These are phyloP conservation scores for Blastomyces gilchristii DNA, from an alignment of 2,329 filamentous ascomycete genomes.

Conservation along the genomic window DNA sequence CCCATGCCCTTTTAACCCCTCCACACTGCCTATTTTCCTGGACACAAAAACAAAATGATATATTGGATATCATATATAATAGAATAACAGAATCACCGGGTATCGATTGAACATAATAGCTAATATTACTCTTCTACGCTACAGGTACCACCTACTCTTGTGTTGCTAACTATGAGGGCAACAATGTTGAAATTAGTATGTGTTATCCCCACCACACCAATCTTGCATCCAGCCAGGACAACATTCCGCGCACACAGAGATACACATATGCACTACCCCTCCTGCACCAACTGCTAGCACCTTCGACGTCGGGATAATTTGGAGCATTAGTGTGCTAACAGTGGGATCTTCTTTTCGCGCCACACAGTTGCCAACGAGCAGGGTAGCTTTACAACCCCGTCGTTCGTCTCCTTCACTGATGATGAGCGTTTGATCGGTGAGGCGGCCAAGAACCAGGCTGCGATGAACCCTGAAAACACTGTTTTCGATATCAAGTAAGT, in stretches of 20 bases:
- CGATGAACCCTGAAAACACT: slow-evolving; percentile 97
- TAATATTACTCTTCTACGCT: slow-evolving; percentile 10
- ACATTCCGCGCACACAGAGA: slow-evolving; percentile 7
- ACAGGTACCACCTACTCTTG: slow-evolving; percentile 98
- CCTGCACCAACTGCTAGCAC: not conserved
- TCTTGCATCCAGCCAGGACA: not conserved
- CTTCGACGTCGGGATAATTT: not conserved
- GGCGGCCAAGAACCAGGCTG: slow-evolving; percentile 99
- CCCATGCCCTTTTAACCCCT: not conserved
- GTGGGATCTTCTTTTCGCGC: slow-evolving; percentile 9
- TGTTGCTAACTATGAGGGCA: slow-evolving; percentile 98
- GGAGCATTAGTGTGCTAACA: slow-evolving; percentile 9
- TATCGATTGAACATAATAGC: slow-evolving; percentile 17
- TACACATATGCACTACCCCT: not conserved
- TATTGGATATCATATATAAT: not conserved
- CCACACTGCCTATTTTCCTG: not conserved
- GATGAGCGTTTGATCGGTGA: slow-evolving; percentile 99
- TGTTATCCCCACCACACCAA: slow-evolving; percentile 18
- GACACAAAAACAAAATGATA: not conserved
- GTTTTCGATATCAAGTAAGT: slow-evolving; percentile 98
- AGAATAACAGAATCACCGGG: slow-evolving; percentile 13
- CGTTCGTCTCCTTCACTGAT: slow-evolving; percentile 97
- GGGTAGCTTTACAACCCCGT: slow-evolving; percentile 97
- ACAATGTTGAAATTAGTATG: slow-evolving; percentile 96
- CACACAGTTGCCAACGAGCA: slow-evolving; percentile 87